phyloP scores from a whole-genome alignment of 148 eudicot genomes.

The Silene uniflora region DNA sequence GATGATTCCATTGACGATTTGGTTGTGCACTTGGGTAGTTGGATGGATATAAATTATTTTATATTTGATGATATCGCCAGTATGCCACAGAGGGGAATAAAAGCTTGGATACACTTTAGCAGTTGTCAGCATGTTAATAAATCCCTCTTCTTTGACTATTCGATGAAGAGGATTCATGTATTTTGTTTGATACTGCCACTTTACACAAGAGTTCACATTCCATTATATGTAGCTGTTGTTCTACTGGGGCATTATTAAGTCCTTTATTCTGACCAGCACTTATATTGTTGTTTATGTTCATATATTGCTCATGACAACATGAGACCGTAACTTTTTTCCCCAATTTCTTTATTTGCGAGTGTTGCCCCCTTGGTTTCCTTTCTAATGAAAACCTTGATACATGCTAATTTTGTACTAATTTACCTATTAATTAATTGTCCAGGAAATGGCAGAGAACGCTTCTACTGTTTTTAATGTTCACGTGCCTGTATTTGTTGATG shows the following conservation, averaged over 20 bases:
- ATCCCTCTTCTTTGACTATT: background rate
- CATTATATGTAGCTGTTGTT: background rate
- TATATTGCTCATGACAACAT: background rate
- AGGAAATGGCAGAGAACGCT: conserved; percentile 99
- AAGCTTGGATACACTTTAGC: background rate
- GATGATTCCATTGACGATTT: background rate
- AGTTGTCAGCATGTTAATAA: background rate
- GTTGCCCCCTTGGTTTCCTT: background rate
- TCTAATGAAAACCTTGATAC: background rate
- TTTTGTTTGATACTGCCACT: background rate
- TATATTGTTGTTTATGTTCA: background rate
- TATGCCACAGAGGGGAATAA: no score
- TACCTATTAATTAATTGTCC: conserved; percentile 23
- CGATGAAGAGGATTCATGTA: background rate
- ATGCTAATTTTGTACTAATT: background rate
- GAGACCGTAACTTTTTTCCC: background rate
- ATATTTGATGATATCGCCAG: background rate
- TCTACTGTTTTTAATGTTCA: conserved; percentile 94
- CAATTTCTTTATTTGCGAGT: background rate
- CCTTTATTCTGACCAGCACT: background rate
- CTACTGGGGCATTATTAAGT: background rate
- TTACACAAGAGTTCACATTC: background rate
- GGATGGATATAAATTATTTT: background rate
- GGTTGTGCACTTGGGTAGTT: background rate
- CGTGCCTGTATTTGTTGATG: conserved; percentile 89